Conservation (phyloP, 768 basidiomycete genomes). For the Suillus ampliporus region DNA sequence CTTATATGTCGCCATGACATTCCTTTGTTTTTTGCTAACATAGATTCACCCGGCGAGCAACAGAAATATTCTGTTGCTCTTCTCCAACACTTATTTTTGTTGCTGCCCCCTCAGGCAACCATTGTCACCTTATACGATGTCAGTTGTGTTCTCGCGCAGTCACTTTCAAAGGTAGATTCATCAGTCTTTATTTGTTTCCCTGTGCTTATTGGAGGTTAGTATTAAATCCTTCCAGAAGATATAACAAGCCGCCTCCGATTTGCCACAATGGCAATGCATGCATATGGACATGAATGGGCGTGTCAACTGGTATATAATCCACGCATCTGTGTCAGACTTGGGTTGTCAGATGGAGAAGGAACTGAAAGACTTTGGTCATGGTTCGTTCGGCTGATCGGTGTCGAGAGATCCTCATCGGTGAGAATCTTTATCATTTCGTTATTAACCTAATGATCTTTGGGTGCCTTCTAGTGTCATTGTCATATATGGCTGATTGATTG, state of each 20-base stretch:
- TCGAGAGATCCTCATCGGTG: conserved; percentile 40
- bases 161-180: conserved; percentile 31
- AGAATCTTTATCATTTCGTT: conserved; percentile 6
- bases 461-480: conserved; percentile 24
- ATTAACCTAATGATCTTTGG: conserved; percentile 14
- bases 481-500: conserved; percentile 43
- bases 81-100: conserved; percentile 33
- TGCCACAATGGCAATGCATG: conserved; percentile 44
- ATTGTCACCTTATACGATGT: conserved; percentile 38
- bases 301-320: conserved; percentile 34
- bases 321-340: conserved; percentile 14
- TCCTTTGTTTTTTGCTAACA: conserved; percentile 43
- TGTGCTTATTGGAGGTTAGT: conserved; percentile 20
- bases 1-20: conserved; percentile 46
- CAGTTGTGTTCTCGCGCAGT: conserved; percentile 39
- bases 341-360: conserved; percentile 17
- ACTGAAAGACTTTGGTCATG: conserved; percentile 39
- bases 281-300: conserved; percentile 45
- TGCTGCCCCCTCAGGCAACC: conserved; percentile 36
- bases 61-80: conserved; percentile 45
- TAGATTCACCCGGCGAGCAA: conserved; percentile 44
- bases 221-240: conserved; percentile 29
- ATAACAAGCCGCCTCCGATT: conserved; percentile 31
- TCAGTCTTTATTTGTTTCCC: conserved; percentile 14
- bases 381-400: conserved; percentile 40